Conservation (phyloP, 306 rosid genomes). For the Prunus salicina region DNA sequence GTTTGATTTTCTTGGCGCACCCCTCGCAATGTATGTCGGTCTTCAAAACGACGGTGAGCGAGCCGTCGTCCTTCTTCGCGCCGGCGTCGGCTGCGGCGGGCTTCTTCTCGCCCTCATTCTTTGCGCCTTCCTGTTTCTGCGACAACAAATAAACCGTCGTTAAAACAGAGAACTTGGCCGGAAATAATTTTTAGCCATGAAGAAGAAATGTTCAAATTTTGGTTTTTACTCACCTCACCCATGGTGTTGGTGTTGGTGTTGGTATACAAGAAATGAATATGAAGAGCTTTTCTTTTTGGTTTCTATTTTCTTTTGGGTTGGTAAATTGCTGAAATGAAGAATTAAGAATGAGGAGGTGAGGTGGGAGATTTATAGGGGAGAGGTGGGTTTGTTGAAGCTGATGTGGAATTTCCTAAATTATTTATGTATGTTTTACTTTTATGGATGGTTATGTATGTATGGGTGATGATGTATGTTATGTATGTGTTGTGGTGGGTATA, state of each 20-base stretch:
- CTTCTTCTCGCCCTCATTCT: constrained; percentile 64
- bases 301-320: not conserved
- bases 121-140: constrained; percentile 44
- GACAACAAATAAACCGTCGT: not conserved
- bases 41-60: constrained; percentile 47
- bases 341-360: constrained; percentile 5
- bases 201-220: not conserved
- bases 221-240: constrained; percentile 57
- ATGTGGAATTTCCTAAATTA: not conserved
- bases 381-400: not conserved
- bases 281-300: not conserved
- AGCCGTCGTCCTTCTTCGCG: constrained; percentile 41
- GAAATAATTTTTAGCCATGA: not conserved
- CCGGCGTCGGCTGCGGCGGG: constrained; percentile 34
- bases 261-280: not conserved
- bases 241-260: constrained; percentile 18
- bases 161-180: not conserved
- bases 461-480: not conserved
- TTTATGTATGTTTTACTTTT: not conserved
- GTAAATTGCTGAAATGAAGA: constrained; percentile 2
- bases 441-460: constrained; percentile 3
- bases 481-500: not conserved
- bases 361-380: constrained; percentile 28
- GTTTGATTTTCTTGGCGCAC: constrained; percentile 67
- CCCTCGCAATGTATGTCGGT: constrained; percentile 89